Conservation (phyloP, 192 early-diverging fungal genomes). For the Backusella psychrophila region DNA sequence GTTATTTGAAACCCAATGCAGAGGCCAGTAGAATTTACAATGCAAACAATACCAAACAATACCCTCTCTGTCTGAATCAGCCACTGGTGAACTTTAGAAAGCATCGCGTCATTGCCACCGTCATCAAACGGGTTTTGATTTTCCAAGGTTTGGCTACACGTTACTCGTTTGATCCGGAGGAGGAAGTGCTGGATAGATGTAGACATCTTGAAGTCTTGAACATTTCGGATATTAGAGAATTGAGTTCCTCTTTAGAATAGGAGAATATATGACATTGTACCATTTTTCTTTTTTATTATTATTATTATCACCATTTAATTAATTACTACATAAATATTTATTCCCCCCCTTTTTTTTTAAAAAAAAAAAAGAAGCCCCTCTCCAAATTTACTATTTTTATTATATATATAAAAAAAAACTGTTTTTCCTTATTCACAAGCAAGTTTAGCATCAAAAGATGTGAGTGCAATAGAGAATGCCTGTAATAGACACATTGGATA, state of each 20-base stretch:
- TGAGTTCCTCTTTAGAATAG: constrained; percentile 18
- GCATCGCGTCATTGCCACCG: constrained; percentile 52
- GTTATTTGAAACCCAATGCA: constrained; percentile 11
- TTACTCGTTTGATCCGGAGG: constrained; percentile 48
- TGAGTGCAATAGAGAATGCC: constrained; percentile 88
- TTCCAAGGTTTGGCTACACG: constrained; percentile 49
- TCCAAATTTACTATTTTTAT: not conserved
- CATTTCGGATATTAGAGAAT: constrained; percentile 23
- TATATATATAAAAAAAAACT: not conserved
- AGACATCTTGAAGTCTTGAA: constrained; percentile 22
- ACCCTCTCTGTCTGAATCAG: constrained; percentile 19
- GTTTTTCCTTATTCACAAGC: constrained; percentile 71
- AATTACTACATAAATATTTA: not conserved
- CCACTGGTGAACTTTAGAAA: constrained; percentile 59
- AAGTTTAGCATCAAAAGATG: constrained; percentile 88
- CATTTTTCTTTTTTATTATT: not conserved
- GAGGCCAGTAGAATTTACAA: not conserved
- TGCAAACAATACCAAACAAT: constrained; percentile 8
- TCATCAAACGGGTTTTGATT: constrained; percentile 55
- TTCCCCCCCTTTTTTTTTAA: not conserved
- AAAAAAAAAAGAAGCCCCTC: not conserved
- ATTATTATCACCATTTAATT: not conserved
- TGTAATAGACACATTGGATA: constrained; percentile 89
- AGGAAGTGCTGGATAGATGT: constrained; percentile 36
- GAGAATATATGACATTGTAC: not conserved